Conservation (phyloP, 352 stramenopile genomes). For the Globisporangium cederbergense region DNA sequence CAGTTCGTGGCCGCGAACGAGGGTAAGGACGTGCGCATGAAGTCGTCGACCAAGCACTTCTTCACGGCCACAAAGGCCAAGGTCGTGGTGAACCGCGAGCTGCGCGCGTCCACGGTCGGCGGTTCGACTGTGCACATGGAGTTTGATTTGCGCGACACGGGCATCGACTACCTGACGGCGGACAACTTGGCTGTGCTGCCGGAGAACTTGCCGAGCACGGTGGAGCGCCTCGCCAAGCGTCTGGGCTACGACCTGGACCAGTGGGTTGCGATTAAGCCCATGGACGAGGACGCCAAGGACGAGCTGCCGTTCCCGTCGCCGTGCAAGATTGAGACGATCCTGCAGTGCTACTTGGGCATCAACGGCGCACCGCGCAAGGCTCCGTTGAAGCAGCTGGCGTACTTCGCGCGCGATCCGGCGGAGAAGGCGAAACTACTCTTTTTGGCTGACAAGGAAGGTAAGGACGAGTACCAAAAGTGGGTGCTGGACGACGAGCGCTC, state of each 20-base stretch:
- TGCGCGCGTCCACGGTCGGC: conserved; percentile 73
- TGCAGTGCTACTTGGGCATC: conserved; percentile 93
- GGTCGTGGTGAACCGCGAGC: conserved; percentile 86
- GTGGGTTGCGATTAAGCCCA: conserved; percentile 77
- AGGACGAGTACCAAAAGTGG: conserved; percentile 93
- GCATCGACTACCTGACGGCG: conserved; percentile 89
- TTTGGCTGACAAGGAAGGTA: conserved; percentile 85
- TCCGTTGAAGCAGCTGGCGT: conserved; percentile 78
- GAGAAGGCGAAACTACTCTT: conserved; percentile 56
- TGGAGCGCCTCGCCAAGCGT: conserved; percentile 79
- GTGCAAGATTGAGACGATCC: conserved; percentile 89
- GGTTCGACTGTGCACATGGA: conserved; percentile 91
- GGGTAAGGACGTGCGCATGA: conserved; percentile 41
- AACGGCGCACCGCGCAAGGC: conserved; percentile 87
- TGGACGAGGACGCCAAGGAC: conserved; percentile 40
- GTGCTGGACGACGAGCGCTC: conserved; percentile 90
- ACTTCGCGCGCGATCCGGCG: conserved; percentile 53
- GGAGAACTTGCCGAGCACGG: conserved; percentile 77
- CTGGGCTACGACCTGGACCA: conserved; percentile 91
- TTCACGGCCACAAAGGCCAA: conserved; percentile 83
- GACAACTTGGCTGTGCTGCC: conserved; percentile 94
- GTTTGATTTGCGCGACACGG: conserved; percentile 79
- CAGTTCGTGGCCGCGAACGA: conserved; percentile 10
- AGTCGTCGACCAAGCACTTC: conserved; percentile 89
- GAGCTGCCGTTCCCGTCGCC: conserved; percentile 93